Base-by-base conservation (phyloP, 768 basidiomycete species). In the Tricholoma bakamatsutake region DNA sequence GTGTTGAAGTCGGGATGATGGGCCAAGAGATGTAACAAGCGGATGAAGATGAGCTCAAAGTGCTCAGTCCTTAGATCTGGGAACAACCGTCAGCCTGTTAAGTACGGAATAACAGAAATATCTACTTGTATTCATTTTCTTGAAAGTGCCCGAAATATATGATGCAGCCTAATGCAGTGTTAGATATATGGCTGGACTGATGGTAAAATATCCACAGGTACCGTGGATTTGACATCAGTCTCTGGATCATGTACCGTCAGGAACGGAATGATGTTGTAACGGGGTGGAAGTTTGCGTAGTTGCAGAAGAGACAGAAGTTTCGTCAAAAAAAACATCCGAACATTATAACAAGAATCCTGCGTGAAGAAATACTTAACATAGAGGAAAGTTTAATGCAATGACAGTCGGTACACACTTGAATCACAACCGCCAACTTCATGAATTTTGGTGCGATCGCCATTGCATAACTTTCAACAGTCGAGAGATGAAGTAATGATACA, bases 181-280 rank as follows among this genome's bases (percentile, higher is more conserved):
- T 52, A 57, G 53, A 62, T 48, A 39, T 39, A 48, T 31, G 45
- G 33, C 39, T 59, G 54, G 62, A 51, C 13, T 18, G 21, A 42
- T 13, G 11, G 40, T 48, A 1, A 5, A 45, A 37, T 52, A n/a
- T 42, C 9, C 13, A n/a, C 9, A 2, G 60, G 80, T 54, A 90
- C 93, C 71, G 82, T 76, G 27, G 68, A 70, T 60, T 83, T 85
- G 28, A 94, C 79, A 56, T 98, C 95, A 21, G 69, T 68, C 58
- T 98, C 96, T 0, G 95, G 95, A 68, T 99, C 97, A 62, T 92
- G 87, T 0, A 94, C 87, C 0, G 90, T 86, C 45, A 99, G 72
- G 73, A 97, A 93, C 5, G 90, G 87, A 55, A 97, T 81, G 45
- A 90, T 74, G 65, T 94, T 92, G 72, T 87, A 95, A 17, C 82